Evolutionary conservation across 148 eudicot genomes (phyloP).

Genomic region (Amaranthus cruentus): DNA sequence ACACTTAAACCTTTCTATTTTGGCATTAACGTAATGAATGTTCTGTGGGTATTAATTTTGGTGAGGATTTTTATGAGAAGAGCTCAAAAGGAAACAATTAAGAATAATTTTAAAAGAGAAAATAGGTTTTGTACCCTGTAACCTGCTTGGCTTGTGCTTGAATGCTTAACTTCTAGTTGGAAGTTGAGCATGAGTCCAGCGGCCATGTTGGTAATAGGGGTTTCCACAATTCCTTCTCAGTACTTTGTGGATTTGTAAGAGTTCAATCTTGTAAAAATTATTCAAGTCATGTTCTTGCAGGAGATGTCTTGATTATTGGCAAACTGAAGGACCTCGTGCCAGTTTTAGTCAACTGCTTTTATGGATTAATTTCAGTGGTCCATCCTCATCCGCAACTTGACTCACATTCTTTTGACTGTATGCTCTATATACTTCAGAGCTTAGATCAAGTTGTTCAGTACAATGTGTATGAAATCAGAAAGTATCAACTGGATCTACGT

Average conservation of each 20-base stretch:
- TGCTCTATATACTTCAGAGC: slow-evolving; percentile 72
- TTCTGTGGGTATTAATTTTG: too few species aligned
- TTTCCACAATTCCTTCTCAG: not conserved
- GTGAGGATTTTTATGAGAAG: not conserved
- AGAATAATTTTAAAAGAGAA: not conserved
- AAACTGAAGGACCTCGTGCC: slow-evolving; percentile 64
- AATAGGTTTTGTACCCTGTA: too few species aligned
- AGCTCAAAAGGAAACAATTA: not conserved
- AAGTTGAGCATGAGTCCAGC: not conserved
- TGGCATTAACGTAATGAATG: too few species aligned
- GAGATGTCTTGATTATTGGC: slow-evolving; percentile 34
- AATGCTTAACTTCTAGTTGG: slow-evolving; percentile 4
- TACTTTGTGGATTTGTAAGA: not conserved
- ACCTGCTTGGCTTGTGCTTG: not conserved
- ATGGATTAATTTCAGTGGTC: slow-evolving; percentile 48
- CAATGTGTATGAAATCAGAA: slow-evolving; percentile 37
- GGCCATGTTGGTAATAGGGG: not conserved
- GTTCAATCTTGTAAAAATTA: not conserved
- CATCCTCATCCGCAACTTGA: slow-evolving; percentile 49
- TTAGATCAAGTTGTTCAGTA: slow-evolving; percentile 57
- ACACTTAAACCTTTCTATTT: too few species aligned
- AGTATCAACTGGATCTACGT: slow-evolving; percentile 28
- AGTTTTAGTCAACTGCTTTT: slow-evolving; percentile 61
- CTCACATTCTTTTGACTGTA: slow-evolving; percentile 70
- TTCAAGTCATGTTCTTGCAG: slow-evolving; percentile 35